A percentile compares a stretch with the other conserved stretches of the same genome.
phyloP scores from a whole-genome alignment of 305 asterid genomes.

The Fraxinus platypoda region DNA sequence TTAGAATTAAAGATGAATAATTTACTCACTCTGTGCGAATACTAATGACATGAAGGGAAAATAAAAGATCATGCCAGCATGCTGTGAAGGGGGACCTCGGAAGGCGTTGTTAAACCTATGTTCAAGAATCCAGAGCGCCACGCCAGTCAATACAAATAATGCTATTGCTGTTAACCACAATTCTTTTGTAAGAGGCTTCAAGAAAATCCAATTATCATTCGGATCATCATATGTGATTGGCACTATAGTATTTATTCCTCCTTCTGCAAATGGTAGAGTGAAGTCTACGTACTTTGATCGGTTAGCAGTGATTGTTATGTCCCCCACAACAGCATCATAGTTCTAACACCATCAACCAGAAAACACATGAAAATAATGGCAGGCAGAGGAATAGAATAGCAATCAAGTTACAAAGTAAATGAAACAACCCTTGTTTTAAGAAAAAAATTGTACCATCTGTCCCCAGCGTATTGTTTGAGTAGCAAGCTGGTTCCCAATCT shows the following conservation, averaged over 20 bases:
- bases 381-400: background rate
- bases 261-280: constrained; percentile 40
- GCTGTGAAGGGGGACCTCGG: constrained; percentile 40
- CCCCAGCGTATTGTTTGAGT: background rate
- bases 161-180: constrained; percentile 43
- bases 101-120: constrained; percentile 37
- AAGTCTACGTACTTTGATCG: constrained; percentile 42
- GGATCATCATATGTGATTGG: constrained; percentile 18
- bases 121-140: constrained; percentile 47
- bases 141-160: constrained; percentile 35
- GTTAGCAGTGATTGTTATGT: constrained; percentile 34
- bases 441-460: background rate
- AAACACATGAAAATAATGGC: background rate
- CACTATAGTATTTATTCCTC: constrained; percentile 33
- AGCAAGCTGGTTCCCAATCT: background rate
- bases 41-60: constrained; percentile 43
- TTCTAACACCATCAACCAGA: constrained; percentile 20
- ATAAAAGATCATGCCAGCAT: constrained; percentile 40
- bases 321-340: constrained; percentile 45
- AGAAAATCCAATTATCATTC: constrained; percentile 34
- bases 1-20: background rate
- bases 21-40: constrained; percentile 38
- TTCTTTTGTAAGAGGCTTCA: constrained; percentile 35
- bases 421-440: background rate
- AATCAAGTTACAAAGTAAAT: background rate